Evolutionary conservation across 2,329 filamentous ascomycete genomes (phyloP).

Genomic region (Fusarium sp.): DNA sequence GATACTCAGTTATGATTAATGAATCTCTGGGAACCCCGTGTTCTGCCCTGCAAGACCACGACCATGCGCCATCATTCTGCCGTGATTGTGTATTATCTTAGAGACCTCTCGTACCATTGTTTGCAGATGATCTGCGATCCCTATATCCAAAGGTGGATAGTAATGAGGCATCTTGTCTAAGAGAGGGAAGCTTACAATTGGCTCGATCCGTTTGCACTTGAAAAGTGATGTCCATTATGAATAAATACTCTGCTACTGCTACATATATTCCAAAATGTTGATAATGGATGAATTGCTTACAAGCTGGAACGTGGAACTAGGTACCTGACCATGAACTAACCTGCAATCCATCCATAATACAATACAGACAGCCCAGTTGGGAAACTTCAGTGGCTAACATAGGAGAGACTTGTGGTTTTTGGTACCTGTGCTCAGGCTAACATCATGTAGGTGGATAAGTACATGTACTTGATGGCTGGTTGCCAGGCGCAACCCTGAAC

Average conservation of each 20-base stretch:
- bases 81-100: not conserved
- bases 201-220: not conserved
- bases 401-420: not conserved
- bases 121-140: not conserved
- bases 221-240: not conserved
- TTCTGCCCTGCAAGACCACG: constrained; percentile 28
- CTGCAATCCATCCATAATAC: not conserved
- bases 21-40: constrained; percentile 38
- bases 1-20: constrained; percentile 40
- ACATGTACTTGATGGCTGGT: constrained; percentile 35
- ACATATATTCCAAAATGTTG: not conserved
- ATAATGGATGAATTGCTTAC: not conserved
- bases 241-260: not conserved
- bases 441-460: not conserved
- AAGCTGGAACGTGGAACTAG: not conserved
- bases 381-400: constrained; percentile 30
- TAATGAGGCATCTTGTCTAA: not conserved
- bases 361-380: not conserved
- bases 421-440: constrained; percentile 8
- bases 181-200: not conserved
- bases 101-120: not conserved
- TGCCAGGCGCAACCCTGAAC: constrained; percentile 40
- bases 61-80: not conserved
- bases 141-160: not conserved
- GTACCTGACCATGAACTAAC: not conserved